Evolutionary conservation across 2,329 filamentous ascomycete species (phyloP).

Genomic region (Monilinia polystroma): DNA sequence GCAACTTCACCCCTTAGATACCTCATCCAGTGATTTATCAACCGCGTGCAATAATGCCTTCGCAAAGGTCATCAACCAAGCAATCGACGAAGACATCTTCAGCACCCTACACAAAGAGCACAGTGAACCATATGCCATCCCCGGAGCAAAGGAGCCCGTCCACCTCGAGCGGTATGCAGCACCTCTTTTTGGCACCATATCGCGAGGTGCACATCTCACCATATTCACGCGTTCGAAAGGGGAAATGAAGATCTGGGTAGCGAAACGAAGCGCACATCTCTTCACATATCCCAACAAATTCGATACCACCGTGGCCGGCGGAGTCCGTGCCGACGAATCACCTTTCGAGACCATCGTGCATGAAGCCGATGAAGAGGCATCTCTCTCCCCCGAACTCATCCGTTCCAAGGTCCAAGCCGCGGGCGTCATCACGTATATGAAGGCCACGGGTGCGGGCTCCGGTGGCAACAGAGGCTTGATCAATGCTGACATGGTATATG

Average conservation of each 20-base stretch:
- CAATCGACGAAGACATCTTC: slow-evolving; percentile 43
- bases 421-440: slow-evolving; percentile 65
- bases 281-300: slow-evolving; percentile 72
- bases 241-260: slow-evolving; percentile 66
- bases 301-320: slow-evolving; percentile 78
- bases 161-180: slow-evolving; percentile 26
- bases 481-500: slow-evolving; percentile 69
- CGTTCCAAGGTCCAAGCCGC: slow-evolving; percentile 49
- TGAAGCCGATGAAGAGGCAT: slow-evolving; percentile 73
- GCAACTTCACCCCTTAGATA: slow-evolving; percentile 37
- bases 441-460: slow-evolving; percentile 54
- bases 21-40: slow-evolving; percentile 40
- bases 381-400: slow-evolving; percentile 58
- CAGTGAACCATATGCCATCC: slow-evolving; percentile 20
- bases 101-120: slow-evolving; percentile 32
- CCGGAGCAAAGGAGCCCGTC: slow-evolving; percentile 2
- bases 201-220: slow-evolving; percentile 65
- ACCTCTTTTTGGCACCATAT: slow-evolving; percentile 62
- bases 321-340: slow-evolving; percentile 64
- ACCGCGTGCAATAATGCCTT: slow-evolving; percentile 40
- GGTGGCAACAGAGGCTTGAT: slow-evolving; percentile 50
- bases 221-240: slow-evolving; percentile 52
- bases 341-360: slow-evolving; percentile 67
- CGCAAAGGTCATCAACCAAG: slow-evolving; percentile 43
- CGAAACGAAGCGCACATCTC: slow-evolving; percentile 62